A percentile compares a stretch with the other conserved stretches of the same genome.
Conservation (phyloP, 345 rosid species). For the Erysimum cheiranthoides region DNA sequence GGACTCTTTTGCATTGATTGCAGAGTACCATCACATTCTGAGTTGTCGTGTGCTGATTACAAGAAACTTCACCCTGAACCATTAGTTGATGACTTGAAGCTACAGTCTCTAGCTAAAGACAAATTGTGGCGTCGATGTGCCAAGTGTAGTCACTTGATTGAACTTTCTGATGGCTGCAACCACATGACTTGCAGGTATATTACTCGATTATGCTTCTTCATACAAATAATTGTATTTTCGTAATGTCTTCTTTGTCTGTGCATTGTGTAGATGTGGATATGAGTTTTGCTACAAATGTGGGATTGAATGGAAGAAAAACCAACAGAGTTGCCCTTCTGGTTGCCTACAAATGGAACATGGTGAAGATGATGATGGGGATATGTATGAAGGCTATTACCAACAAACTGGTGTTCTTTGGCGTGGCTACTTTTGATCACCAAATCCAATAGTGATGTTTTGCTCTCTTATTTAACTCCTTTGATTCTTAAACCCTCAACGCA, state of each 20-base stretch:
- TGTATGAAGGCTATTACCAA: too few species aligned
- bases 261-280: conserved; percentile 1
- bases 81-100: background rate
- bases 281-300: background rate
- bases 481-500: background rate
- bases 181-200: conserved; percentile 12
- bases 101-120: background rate
- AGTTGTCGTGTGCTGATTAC: background rate
- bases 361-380: too few species aligned
- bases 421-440: background rate
- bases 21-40: background rate
- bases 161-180: conserved; percentile 3
- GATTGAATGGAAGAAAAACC: background rate
- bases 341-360: background rate
- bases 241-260: background rate
- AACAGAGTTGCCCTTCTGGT: background rate
- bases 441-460: background rate
- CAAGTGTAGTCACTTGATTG: background rate
- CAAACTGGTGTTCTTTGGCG: background rate
- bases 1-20: background rate
- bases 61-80: background rate
- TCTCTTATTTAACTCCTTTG: background rate
- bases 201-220: background rate
- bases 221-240: background rate
- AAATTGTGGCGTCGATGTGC: background rate